These are phyloP conservation scores for Eucalyptus tenuipes DNA, from an alignment of 345 rosid species.

Conservation along the genomic window DNA sequence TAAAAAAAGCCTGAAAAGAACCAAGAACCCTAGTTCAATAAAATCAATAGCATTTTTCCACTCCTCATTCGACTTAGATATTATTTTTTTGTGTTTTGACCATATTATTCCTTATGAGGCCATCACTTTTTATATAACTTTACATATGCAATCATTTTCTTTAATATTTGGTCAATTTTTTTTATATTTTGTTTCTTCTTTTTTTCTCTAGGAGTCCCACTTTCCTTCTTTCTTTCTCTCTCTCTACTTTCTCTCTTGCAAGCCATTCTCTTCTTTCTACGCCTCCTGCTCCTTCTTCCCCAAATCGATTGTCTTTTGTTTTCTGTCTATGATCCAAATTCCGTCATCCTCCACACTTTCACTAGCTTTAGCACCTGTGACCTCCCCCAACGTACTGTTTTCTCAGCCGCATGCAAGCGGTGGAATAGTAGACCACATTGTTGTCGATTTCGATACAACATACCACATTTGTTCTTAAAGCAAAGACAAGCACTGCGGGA, in stretches of 20 bases:
- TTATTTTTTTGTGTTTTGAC: no score
- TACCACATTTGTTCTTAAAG: neutral
- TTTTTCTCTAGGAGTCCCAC: neutral
- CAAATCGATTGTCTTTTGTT: neutral
- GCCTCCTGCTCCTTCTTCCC: neutral
- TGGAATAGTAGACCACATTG: fast-evolving
- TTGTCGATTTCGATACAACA: neutral
- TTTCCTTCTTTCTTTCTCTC: no score
- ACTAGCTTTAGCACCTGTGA: neutral
- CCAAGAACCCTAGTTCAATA: slow-evolving; percentile 63
- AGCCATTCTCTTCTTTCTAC: neutral
- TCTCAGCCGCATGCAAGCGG: neutral
- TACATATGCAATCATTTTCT: no score
- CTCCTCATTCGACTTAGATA: neutral
- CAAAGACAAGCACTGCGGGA: neutral
- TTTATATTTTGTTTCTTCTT: no score
- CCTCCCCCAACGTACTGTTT: neutral
- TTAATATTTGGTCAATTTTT: no score
- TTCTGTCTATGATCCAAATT: neutral
- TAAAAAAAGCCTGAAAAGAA: slow-evolving; percentile 64
- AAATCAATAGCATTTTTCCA: neutral
- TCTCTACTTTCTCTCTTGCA: neutral
- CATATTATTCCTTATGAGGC: neutral
- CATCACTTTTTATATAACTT: neutral
- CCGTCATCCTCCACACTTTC: neutral